Percentiles rank a stretch among this genome's conserved stretches.
Evolutionary conservation across 768 basidiomycete species (phyloP).

Genomic region (Boletus bicolor): DNA sequence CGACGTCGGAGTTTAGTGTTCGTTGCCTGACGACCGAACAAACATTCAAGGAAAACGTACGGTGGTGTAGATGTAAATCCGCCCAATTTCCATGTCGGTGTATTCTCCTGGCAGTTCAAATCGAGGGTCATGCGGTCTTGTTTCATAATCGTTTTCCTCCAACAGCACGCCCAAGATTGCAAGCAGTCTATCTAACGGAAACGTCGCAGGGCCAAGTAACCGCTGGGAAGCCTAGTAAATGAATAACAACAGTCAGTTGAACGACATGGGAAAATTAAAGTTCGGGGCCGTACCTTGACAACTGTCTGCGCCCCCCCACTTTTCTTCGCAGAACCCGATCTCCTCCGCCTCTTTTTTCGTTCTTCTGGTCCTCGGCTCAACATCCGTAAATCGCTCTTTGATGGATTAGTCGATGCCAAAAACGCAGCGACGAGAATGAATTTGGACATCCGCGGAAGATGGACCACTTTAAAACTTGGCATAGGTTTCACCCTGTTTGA

Average conservation of each 20-base stretch:
- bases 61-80: constrained; percentile 55
- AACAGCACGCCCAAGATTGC: constrained; percentile 77
- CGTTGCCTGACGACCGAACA: not conserved
- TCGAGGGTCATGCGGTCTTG: constrained; percentile 42
- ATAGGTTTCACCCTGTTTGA: constrained; percentile 5
- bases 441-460: constrained; percentile 65
- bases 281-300: constrained; percentile 40
- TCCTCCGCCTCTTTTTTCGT: constrained; percentile 51
- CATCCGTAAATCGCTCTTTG: constrained; percentile 76
- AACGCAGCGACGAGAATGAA: constrained; percentile 76
- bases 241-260: not conserved
- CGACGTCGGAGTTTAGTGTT: not conserved
- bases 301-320: constrained; percentile 37
- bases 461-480: constrained; percentile 24
- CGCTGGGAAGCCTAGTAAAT: constrained; percentile 60
- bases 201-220: constrained; percentile 74
- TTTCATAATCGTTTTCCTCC: constrained; percentile 62
- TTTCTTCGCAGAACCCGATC: constrained; percentile 37
- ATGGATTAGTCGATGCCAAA: constrained; percentile 81
- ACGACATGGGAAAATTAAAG: not conserved
- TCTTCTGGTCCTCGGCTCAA: constrained; percentile 75
- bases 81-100: constrained; percentile 68
- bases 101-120: constrained; percentile 63
- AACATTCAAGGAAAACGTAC: constrained; percentile 38
- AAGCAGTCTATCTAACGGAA: constrained; percentile 74